Evolutionary conservation across 805 yeast genomes (phyloP), one percentile per base, ranked within the genome.

Genomic region (Lipomyces oligophaga): DNA sequence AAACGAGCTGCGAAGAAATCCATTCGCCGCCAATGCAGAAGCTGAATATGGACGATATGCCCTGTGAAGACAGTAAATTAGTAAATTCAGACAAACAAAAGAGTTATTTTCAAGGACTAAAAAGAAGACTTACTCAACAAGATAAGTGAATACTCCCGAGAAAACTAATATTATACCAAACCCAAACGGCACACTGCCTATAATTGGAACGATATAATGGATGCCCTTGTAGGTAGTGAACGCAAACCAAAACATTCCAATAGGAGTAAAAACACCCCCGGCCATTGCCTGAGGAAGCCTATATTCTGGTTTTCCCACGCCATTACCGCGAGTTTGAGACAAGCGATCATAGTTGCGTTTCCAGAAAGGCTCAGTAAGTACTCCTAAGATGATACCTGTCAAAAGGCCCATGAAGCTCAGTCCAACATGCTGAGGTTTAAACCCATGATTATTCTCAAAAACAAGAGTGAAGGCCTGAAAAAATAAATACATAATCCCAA

Each of bases 21-120:
- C 83, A 65, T 85, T 85, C 5, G 93, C 93, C 30, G 90, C 93
- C 49, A 85, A 62, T 2, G 88, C 86, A n/a, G 86, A 78, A 0
- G 94, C 93, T 27, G 84, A 80, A 21, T 53, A 66, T 10, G 68
- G 60, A 54, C 75, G 64, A 53, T 70, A 72, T 21, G 69, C 73
- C 45, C 31, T 42, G 20, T 26, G 30, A 26, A 26, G 13, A 8
- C 13, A 13, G 11, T 10, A 13, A 7, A 75, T 65, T 13, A 71
- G 70, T 47, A 73, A 64, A 55, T 75, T 63, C 53, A 65, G 73
- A 58, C 74, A 77, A 3, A 77, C 73, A 43, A 71, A n/a, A n/a
- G n/a, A n/a, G n/a, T n/a, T n/a, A n/a, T n/a, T n/a, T n/a, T n/a
- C n/a, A n/a, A n/a, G n/a, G n/a, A n/a, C n/a, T 64, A 16, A 59